Conservation (phyloP, 345 rosid species). For the Garcia nutans region DNA sequence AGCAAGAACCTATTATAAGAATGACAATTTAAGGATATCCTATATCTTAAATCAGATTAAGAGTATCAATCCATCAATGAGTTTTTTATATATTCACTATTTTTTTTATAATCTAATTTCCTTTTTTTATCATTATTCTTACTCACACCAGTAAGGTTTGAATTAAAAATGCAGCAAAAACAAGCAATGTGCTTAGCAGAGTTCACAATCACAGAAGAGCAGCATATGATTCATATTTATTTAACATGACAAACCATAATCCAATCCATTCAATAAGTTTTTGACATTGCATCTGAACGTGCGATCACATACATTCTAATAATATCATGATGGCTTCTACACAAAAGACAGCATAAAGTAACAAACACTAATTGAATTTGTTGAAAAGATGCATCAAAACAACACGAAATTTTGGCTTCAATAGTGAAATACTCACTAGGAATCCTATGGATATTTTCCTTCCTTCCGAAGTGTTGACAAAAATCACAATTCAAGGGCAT, state of each 20-base stretch:
- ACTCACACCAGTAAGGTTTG: conserved; percentile 2
- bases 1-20: too few relatives aligned
- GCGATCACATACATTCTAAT: not conserved
- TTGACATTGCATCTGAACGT: not conserved
- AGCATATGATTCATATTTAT: not conserved
- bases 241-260: conserved; percentile 1
- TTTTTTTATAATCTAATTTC: not conserved
- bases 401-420: not conserved
- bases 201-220: not conserved
- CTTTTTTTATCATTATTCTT: not conserved
- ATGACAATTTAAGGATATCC: too few relatives aligned
- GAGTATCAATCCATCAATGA: too few relatives aligned
- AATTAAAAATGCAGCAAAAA: conserved; percentile 4
- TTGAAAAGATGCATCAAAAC: not conserved
- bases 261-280: not conserved
- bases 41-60: not conserved
- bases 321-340: not conserved
- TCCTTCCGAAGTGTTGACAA: conserved; percentile 20
- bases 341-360: not conserved
- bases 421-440: conserved; percentile 34
- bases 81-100: too few relatives aligned
- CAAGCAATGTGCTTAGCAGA: conserved; percentile 6
- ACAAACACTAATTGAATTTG: conserved; percentile 1
- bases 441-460: conserved; percentile 30
- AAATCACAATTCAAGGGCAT: conserved; percentile 26